These are phyloP conservation scores for Solanum arcanum DNA, from an alignment of 257 asterid genomes.

Conservation along the genomic window DNA sequence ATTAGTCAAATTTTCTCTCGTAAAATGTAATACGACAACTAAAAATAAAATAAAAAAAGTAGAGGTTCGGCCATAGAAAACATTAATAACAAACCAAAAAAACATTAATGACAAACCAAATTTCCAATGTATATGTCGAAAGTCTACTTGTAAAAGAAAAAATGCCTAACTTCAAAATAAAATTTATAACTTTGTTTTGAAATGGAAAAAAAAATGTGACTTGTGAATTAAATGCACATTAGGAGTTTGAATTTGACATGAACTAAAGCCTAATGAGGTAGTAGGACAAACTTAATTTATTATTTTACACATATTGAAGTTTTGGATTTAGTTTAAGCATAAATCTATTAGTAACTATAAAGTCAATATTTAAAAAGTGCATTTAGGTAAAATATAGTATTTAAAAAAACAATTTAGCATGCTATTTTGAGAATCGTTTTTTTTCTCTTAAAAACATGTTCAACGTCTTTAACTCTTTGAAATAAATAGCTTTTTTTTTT, in stretches of 20 bases:
- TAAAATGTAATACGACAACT: rapidly evolving
- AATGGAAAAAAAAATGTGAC: neutral
- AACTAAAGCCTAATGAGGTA: neutral
- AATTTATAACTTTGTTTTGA: neutral
- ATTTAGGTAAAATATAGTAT: neutral
- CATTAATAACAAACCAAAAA: neutral
- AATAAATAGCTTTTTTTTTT: neutral
- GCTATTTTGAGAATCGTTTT: neutral
- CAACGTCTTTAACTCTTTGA: neutral
- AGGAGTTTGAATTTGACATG: neutral
- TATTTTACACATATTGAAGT: neutral
- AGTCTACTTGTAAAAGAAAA: neutral
- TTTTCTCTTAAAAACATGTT: neutral
- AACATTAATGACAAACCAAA: neutral
- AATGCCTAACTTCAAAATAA: neutral
- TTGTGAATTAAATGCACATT: neutral
- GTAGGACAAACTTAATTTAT: neutral
- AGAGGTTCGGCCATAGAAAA: neutral
- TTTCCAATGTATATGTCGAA: neutral
- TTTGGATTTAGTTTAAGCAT: neutral
- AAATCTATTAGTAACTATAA: neutral
- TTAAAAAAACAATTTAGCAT: neutral
- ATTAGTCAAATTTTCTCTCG: rapidly evolving
- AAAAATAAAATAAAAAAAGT: rapidly evolving
- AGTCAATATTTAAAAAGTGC: neutral